Evolutionary conservation across 306 rosid genomes (phyloP).

Genomic region (Hylodesmum podocarpum): DNA sequence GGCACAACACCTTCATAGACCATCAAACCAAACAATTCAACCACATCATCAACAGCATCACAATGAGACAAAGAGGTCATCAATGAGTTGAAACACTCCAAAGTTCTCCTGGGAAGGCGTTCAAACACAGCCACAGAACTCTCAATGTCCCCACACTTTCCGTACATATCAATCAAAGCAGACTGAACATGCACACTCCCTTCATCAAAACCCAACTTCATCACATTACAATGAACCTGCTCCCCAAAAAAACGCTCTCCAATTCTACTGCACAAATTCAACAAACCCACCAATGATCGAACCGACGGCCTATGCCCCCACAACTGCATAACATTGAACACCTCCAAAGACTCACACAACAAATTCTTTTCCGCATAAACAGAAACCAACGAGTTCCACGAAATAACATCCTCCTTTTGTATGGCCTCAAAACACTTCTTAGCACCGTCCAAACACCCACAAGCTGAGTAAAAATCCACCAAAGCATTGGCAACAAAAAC

Average conservation of each 20-base stretch:
- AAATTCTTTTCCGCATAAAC: constrained; percentile 49
- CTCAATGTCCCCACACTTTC: constrained; percentile 68
- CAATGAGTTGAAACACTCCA: constrained; percentile 78
- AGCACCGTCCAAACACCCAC: constrained; percentile 59
- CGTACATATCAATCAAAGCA: constrained; percentile 83
- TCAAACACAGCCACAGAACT: constrained; percentile 66
- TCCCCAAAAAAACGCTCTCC: constrained; percentile 52
- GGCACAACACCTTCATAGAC: constrained; percentile 62
- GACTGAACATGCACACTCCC: constrained; percentile 66
- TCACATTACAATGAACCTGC: constrained; percentile 62
- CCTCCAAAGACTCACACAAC: constrained; percentile 45
- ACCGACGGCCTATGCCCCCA: constrained; percentile 73
- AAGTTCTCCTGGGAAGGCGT: constrained; percentile 41
- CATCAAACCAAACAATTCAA: constrained; percentile 81
- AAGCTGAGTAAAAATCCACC: constrained; percentile 87
- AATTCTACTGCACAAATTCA: constrained; percentile 65
- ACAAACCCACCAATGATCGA: constrained; percentile 55
- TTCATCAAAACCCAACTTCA: constrained; percentile 59
- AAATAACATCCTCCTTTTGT: constrained; percentile 59
- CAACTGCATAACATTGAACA: constrained; percentile 57
- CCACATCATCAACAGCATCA: constrained; percentile 59
- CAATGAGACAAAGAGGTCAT: constrained; percentile 76
- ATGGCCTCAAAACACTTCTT: constrained; percentile 60
- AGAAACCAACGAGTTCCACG: constrained; percentile 83
- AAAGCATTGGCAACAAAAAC: constrained; percentile 73